Evolutionary conservation across 1,284 basidiomycete species (phyloP).

Genomic region (Ganoderma lingzhi): DNA sequence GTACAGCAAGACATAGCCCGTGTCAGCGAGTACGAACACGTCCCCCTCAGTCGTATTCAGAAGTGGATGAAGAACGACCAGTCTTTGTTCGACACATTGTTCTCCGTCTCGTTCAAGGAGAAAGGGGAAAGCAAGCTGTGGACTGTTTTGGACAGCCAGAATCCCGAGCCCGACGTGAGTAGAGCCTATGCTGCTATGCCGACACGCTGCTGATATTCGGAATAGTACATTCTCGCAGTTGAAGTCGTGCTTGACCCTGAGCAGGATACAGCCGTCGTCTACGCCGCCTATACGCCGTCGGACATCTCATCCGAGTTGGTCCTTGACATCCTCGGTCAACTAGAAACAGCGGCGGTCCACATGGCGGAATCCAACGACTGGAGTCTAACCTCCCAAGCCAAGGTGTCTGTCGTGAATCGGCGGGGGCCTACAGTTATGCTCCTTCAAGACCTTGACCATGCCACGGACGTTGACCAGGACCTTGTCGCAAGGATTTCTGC

Average conservation of each 20-base stretch:
- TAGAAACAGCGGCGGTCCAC: constrained; percentile 27
- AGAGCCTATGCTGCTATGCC: constrained; percentile 1
- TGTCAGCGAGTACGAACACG: constrained; percentile 51
- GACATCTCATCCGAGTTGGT: constrained; percentile 35
- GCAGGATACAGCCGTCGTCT: constrained; percentile 40
- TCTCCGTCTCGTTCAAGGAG: constrained; percentile 52
- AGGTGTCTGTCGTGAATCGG: neutral
- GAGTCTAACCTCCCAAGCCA: constrained; percentile 4
- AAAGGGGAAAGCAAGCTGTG: constrained; percentile 35
- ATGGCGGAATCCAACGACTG: constrained; percentile 22
- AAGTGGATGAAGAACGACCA: constrained; percentile 50
- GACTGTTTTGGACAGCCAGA: constrained; percentile 46
- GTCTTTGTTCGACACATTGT: constrained; percentile 52
- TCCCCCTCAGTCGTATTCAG: constrained; percentile 54
- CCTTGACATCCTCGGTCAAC: constrained; percentile 34
- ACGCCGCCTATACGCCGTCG: constrained; percentile 45
- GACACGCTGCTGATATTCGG: constrained; percentile 7
- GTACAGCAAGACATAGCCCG: constrained; percentile 51
- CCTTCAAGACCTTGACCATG: constrained; percentile 1
- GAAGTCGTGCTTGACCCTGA: constrained; percentile 50
- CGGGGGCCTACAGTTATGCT: neutral
- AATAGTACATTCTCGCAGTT: constrained; percentile 53
- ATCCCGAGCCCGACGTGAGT: constrained; percentile 55
- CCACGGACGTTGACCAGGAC: constrained; percentile 24
- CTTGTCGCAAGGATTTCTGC: constrained; percentile 36